Evolutionary conservation across 352 stramenopile species (phyloP), one percentile per base, ranked within the genome.

Genomic region (Thalassiosira pacifica): DNA sequence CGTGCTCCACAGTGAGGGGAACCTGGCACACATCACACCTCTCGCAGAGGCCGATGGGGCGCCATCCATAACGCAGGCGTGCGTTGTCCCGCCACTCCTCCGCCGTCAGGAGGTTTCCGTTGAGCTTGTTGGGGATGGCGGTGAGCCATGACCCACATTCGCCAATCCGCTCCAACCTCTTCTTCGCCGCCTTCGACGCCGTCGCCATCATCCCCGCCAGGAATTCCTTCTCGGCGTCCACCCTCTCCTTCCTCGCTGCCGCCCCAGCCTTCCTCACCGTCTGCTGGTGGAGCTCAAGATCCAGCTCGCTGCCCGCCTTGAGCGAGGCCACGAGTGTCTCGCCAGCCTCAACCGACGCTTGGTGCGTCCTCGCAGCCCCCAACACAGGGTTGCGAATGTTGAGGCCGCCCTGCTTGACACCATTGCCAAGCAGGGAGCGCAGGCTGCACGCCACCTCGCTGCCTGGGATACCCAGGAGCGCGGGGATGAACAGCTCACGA

Each of bases 51-150:
- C 59, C 19, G 64, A 18, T 72, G 48, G 64, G 24, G 22, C 19
- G 6, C 73, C n/a, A 29, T 71, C 69, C 52, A 27, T 64, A 77
- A 8, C 68, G 73, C 16, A 83, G 42, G 13, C 80, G 48, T 0
- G 73, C n/a, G 31, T 52, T 76, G 40, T 87, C 73, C 1, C 80
- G 0, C 29, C 69, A 87, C 45, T 83, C 80, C 27, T 79, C 66
- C 11, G 52, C 40, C 0, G 73, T 80, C 10, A 83, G 32, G 22
- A 78, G 37, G 0, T 64, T 83, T 10, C 67, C 67, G 57, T 79
- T 90, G 29, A 92, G 89, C 31, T 81, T 94, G 0, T 89, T 94
- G 55, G 91, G 95, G 63, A 86, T 94, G 64, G 85, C 85, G 1
- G 66, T 64, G 19, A 75, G 27, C 66, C 66, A 75, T 29, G 48